phyloP scores from a whole-genome alignment of 2,329 filamentous ascomycete genomes.

The Phaeophleospora eucalypticola region DNA sequence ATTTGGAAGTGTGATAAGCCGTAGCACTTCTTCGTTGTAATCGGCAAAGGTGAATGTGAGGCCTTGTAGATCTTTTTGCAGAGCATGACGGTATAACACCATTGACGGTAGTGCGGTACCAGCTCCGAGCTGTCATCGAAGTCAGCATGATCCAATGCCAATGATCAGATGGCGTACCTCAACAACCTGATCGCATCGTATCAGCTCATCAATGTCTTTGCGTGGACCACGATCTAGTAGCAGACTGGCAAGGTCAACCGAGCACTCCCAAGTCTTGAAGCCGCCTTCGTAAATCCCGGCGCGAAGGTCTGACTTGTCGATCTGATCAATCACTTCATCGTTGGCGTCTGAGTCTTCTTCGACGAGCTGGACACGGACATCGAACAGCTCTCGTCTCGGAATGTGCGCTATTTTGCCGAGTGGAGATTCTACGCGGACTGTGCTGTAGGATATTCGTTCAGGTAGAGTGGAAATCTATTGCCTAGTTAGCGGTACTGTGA shows the following conservation, averaged over 20 bases:
- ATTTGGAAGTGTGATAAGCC: slow-evolving; percentile 76
- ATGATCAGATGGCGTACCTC: slow-evolving; percentile 34
- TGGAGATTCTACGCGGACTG: slow-evolving; percentile 58
- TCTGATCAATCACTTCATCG: slow-evolving; percentile 52
- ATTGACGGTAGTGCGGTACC: slow-evolving; percentile 72
- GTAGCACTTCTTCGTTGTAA: slow-evolving; percentile 74
- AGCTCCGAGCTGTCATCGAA: slow-evolving; percentile 62
- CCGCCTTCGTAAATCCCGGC: slow-evolving; percentile 82
- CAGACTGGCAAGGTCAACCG: slow-evolving; percentile 70
- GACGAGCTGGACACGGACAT: slow-evolving; percentile 77
- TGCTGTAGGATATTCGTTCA: slow-evolving; percentile 68
- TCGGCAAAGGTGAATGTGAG: slow-evolving; percentile 67
- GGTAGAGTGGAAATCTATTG: slow-evolving; percentile 57
- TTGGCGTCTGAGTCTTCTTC: slow-evolving; percentile 53
- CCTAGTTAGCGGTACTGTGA: slow-evolving; percentile 3
- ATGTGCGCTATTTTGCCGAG: slow-evolving; percentile 53
- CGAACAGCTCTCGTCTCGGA: slow-evolving; percentile 74
- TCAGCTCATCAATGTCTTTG: slow-evolving; percentile 48
- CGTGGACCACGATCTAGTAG: slow-evolving; percentile 47
- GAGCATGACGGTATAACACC: slow-evolving; percentile 62
- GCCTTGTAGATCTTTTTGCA: slow-evolving; percentile 42
- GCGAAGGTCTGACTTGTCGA: slow-evolving; percentile 69
- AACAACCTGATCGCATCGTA: slow-evolving; percentile 47
- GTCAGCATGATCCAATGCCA: neutral
- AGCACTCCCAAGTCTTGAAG: slow-evolving; percentile 88